Evolutionary conservation across 2,329 filamentous ascomycete species (phyloP).

Genomic region (Talaromyces sp.): DNA sequence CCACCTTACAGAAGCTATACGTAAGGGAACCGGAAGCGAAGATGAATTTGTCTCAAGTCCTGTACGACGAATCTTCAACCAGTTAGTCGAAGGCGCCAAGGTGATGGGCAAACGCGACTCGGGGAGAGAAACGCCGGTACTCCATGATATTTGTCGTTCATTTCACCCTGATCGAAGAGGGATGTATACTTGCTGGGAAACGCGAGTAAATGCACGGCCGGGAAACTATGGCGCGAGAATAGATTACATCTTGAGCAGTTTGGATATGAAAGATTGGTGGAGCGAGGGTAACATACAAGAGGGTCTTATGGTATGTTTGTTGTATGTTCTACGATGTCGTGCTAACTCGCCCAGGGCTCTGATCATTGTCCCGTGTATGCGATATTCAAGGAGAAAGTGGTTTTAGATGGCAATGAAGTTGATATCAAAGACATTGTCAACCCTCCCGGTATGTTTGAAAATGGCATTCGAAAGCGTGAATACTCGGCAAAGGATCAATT

Average conservation of each 20-base stretch:
- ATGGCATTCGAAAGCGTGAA: constrained; percentile 63
- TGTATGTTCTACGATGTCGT: background rate
- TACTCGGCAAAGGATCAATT: constrained; percentile 65
- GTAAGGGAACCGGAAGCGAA: constrained; percentile 64
- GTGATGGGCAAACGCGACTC: constrained; percentile 64
- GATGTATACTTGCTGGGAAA: constrained; percentile 99
- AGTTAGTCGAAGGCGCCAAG: constrained; percentile 71
- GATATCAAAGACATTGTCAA: constrained; percentile 74
- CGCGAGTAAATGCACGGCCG: constrained; percentile 89
- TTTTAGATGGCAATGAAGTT: constrained; percentile 47
- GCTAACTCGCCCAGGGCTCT: constrained; percentile 58
- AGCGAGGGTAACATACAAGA: constrained; percentile 82
- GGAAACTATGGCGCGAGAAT: constrained; percentile 91
- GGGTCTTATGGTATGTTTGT: constrained; percentile 63
- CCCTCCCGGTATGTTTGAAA: constrained; percentile 65
- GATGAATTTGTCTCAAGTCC: constrained; percentile 71
- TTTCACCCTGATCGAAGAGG: constrained; percentile 76
- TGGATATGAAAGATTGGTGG: constrained; percentile 77
- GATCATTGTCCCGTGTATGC: constrained; percentile 95
- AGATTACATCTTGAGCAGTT: constrained; percentile 85
- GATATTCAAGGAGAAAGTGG: constrained; percentile 63
- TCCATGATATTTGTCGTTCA: constrained; percentile 79
- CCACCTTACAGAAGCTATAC: constrained; percentile 66
- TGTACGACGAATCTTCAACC: constrained; percentile 76
- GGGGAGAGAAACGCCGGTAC: constrained; percentile 65